These are phyloP conservation scores for Wickerhamia fluorescens DNA, from an alignment of 805 yeast genomes.

Conservation along the genomic window DNA sequence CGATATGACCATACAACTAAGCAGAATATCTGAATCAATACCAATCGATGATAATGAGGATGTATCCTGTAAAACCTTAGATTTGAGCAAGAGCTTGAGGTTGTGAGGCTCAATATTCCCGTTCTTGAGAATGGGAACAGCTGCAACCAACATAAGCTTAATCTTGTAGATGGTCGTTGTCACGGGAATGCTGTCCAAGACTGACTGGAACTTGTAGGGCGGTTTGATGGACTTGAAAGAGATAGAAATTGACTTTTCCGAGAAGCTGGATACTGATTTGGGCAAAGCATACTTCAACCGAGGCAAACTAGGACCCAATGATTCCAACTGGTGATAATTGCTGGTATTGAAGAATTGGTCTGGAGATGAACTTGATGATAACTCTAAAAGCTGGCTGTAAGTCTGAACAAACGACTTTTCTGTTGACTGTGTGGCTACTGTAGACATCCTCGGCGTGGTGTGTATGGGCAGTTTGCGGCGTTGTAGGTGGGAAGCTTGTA, in stretches of 20 bases:
- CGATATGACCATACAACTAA: constrained; percentile 2
- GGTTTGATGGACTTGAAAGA: constrained; percentile 61
- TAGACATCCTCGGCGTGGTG: not conserved
- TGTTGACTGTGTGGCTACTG: not conserved
- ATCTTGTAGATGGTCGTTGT: constrained; percentile 30
- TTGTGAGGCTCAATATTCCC: constrained; percentile 27
- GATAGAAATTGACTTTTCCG: constrained; percentile 14
- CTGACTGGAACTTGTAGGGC: constrained; percentile 52
- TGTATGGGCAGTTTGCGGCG: not conserved
- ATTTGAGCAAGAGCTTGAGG: constrained; percentile 49
- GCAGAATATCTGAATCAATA: constrained; percentile 1
- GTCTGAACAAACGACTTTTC: constrained; percentile 44
- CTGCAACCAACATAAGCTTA: constrained; percentile 29
- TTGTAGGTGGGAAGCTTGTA: no score
- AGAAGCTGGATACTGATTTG: constrained; percentile 3
- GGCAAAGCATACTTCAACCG: constrained; percentile 32
- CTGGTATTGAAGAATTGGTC: constrained; percentile 26
- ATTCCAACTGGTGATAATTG: constrained; percentile 21
- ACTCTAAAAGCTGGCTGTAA: constrained; percentile 40
- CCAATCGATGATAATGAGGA: constrained; percentile 22
- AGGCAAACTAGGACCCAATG: constrained; percentile 45
- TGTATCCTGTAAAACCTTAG: constrained; percentile 55
- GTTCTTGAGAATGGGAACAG: constrained; percentile 16
- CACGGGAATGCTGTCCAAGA: constrained; percentile 14
- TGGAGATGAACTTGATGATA: constrained; percentile 32